Conservation (phyloP, 805 yeast genomes). For the Starmerella bacillaris region DNA sequence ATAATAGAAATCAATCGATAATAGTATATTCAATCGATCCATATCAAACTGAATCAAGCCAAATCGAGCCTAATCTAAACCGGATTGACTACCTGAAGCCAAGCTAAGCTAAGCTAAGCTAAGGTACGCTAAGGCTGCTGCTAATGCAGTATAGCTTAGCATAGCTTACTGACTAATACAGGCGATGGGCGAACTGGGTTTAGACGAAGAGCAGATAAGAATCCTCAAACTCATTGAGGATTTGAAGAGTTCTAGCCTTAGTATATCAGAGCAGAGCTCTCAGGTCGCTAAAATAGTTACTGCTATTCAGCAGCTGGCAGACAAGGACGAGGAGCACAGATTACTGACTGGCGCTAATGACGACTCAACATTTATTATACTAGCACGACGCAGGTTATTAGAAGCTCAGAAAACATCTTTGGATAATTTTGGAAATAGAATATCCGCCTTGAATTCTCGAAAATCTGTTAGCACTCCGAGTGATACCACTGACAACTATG, state of each 20-base stretch:
- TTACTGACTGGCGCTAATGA: conserved; percentile 1
- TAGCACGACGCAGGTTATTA: conserved; percentile 11
- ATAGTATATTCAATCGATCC: too few relatives aligned
- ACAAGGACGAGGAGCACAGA: conserved; percentile 8
- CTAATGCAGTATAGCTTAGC: too few relatives aligned
- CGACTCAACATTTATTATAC: conserved; percentile 3
- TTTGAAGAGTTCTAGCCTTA: conserved; percentile 4
- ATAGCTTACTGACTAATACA: too few relatives aligned
- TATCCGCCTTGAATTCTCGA: neutral
- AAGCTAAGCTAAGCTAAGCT: too few relatives aligned
- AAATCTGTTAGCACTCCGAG: too few relatives aligned
- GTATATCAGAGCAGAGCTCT: conserved; percentile 1
- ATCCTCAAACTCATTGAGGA: conserved; percentile 8
- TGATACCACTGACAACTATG: too few relatives aligned
- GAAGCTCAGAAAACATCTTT: conserved; percentile 15
- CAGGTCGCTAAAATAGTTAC: conserved; percentile 7
- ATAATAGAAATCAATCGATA: too few relatives aligned
- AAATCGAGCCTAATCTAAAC: too few relatives aligned
- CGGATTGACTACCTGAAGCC: too few relatives aligned
- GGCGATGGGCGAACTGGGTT: conserved; percentile 3
- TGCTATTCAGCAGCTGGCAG: conserved; percentile 9
- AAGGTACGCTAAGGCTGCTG: too few relatives aligned
- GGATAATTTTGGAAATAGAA: conserved; percentile 1
- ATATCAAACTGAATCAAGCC: too few relatives aligned
- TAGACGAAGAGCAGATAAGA: conserved; percentile 3